These are phyloP conservation scores for Tothia fuscella DNA, from an alignment of 2,329 filamentous ascomycete genomes.

Conservation along the genomic window DNA sequence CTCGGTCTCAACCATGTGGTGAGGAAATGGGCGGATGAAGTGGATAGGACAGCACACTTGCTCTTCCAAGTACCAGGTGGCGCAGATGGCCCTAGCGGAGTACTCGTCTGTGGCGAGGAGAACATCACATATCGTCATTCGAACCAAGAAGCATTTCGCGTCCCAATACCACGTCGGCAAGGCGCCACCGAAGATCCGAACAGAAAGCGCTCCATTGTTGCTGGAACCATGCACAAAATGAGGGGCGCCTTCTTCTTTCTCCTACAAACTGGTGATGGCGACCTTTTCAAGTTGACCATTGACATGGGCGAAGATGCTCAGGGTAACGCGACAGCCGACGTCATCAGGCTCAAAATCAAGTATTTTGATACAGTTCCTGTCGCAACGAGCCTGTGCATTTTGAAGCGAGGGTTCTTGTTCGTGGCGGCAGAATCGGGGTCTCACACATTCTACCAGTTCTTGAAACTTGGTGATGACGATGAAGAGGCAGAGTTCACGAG, in stretches of 20 bases:
- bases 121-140: constrained; percentile 96
- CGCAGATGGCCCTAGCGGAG: constrained; percentile 84
- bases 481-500: constrained; percentile 79
- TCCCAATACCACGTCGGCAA: constrained; percentile 76
- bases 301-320: constrained; percentile 77
- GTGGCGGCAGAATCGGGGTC: constrained; percentile 87
- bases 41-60: constrained; percentile 78
- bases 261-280: constrained; percentile 92
- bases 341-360: constrained; percentile 77
- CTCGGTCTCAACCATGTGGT: constrained; percentile 95
- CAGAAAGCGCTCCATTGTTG: constrained; percentile 74
- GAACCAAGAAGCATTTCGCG: constrained; percentile 78
- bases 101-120: constrained; percentile 87
- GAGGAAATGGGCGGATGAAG: constrained; percentile 87
- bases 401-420: constrained; percentile 93
- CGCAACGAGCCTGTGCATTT: constrained; percentile 74
- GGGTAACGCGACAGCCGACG: constrained; percentile 67
- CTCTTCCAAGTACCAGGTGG: constrained; percentile 94
- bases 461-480: constrained; percentile 91
- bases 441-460: constrained; percentile 91
- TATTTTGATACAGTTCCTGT: constrained; percentile 96
- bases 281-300: constrained; percentile 91
- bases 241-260: constrained; percentile 97
- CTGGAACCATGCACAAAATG: constrained; percentile 95
- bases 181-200: constrained; percentile 87